phyloP scores from a whole-genome alignment of 139 green algal species.

The Picochlorum costavermella region DNA sequence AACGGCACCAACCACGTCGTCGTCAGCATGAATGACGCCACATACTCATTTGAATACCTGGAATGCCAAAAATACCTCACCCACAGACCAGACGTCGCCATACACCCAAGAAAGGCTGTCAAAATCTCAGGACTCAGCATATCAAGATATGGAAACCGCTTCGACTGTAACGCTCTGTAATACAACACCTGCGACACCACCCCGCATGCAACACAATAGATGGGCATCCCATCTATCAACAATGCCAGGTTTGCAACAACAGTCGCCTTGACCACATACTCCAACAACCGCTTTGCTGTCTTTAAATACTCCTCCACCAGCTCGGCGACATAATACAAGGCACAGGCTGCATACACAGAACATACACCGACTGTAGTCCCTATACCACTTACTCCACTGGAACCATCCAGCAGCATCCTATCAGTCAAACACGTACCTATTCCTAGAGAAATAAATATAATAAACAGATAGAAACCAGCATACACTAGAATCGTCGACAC shows the following conservation, averaged over 20 bases:
- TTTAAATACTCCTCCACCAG: slow-evolving; percentile 40
- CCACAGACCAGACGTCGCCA: slow-evolving; percentile 26
- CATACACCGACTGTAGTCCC: no score
- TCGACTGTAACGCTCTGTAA: slow-evolving; percentile 19
- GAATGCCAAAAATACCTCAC: slow-evolving; percentile 22
- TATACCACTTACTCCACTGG: no score
- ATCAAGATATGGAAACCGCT: slow-evolving; percentile 32
- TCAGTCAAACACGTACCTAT: slow-evolving; percentile 20
- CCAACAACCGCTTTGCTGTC: slow-evolving; percentile 26
- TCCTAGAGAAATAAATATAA: slow-evolving; percentile 40
- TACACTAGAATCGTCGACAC: slow-evolving; percentile 17
- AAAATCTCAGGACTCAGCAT: slow-evolving; percentile 14
- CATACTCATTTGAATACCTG: slow-evolving; percentile 39
- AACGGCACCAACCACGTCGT: slow-evolving; percentile 39
- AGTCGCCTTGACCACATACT: slow-evolving; percentile 18
- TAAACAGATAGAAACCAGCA: slow-evolving; percentile 27
- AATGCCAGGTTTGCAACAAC: slow-evolving; percentile 32
- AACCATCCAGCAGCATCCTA: no score
- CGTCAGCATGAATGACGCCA: slow-evolving; percentile 36
- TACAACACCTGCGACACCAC: slow-evolving; percentile 24
- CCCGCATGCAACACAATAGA: slow-evolving; percentile 13
- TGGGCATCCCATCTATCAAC: slow-evolving; percentile 30
- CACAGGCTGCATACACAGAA: slow-evolving; percentile 26
- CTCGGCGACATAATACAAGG: slow-evolving; percentile 43
- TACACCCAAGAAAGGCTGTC: slow-evolving; percentile 10